Base-by-base conservation (phyloP, 2,329 filamentous ascomycete genomes). In the Colletotrichum sp. region DNA sequence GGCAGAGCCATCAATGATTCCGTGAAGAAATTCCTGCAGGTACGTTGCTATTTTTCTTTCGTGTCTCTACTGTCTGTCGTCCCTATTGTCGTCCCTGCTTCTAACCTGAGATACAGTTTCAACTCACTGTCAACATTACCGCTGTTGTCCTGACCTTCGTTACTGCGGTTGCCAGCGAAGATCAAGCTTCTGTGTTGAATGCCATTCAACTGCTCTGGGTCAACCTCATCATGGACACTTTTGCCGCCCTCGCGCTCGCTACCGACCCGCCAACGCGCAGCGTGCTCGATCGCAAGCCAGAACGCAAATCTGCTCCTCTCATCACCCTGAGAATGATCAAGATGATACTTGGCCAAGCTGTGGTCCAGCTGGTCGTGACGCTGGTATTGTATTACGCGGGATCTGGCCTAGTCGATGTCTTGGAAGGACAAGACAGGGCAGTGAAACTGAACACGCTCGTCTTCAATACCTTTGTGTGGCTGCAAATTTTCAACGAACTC, bases 401-500 rank as follows among this genome's bases (percentile, higher is more conserved):
- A 12, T 32, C 26, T 21, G 55, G 48, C 2, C 32, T 70, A 32
- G 71, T 34, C 5, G 70, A 7, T 28, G 36, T n/a, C 38, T n/a
- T 48, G 38, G 66, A 90, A 71, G 92, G 94, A 83, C 32, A n/a
- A 36, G 58, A 21, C 26, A 34, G n/a, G 2, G 28, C 28, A 21
- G 28, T 32, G 26, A 62, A 18, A 62, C 14, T 94, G 69, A 84
- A 91, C 71, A 95, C 94, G 1, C 87, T 96, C 13, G 92, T 96
- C 7, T 96, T 96, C 88, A 97, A 96, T 84, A 94, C 93, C 0
- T 96, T 96, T 79, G 94, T 96, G 59, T 96, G 94, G 94, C 95
- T 96, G 93, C 94, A 96, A 78, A 95, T 97, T 77, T 77, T 76
- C 62, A 66, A 94, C 92, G 43, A 92, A 62, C 59, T 76, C 30